phyloP scores from a whole-genome alignment of 73 alveolate genomes.

The Blepharisma japonicum region DNA sequence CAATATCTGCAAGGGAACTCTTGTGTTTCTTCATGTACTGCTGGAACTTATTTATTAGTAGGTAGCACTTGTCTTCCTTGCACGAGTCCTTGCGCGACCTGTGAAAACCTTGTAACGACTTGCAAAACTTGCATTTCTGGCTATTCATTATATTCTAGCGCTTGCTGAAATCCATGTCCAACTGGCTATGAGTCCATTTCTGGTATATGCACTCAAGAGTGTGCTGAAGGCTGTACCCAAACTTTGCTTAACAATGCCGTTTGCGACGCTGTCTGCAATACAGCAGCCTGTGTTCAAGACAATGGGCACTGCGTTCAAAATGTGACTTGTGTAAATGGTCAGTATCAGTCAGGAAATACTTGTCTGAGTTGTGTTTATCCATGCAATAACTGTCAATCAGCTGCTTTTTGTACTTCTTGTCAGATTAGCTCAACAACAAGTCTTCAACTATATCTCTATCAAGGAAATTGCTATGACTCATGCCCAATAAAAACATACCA shows the following conservation, averaged over 20 bases:
- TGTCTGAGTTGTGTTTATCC: conserved; percentile 9
- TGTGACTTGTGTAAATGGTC: neutral
- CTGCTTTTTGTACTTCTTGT: neutral
- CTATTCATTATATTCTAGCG: neutral
- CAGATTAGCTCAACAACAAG: neutral
- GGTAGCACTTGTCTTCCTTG: conserved; percentile 12
- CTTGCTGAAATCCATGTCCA: neutral
- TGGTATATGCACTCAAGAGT: neutral
- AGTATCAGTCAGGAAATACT: conserved; percentile 8
- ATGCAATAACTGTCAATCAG: neutral
- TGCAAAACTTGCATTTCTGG: conserved; percentile 1
- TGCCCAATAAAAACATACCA: neutral
- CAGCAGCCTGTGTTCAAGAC: neutral
- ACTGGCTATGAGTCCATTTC: neutral
- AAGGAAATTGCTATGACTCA: neutral
- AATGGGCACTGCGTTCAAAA: neutral
- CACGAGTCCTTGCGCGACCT: conserved; percentile 12
- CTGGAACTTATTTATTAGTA: neutral
- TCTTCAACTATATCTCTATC: neutral
- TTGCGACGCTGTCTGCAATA: conserved; percentile 1
- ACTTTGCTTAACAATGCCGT: neutral
- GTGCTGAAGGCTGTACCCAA: conserved; percentile 23
- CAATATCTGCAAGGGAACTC: neutral
- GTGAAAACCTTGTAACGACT: neutral
- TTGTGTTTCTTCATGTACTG: conserved; percentile 3